Evolutionary conservation across 371 early-diverging fungal species (phyloP).

Genomic region (Mortierella sp.): DNA sequence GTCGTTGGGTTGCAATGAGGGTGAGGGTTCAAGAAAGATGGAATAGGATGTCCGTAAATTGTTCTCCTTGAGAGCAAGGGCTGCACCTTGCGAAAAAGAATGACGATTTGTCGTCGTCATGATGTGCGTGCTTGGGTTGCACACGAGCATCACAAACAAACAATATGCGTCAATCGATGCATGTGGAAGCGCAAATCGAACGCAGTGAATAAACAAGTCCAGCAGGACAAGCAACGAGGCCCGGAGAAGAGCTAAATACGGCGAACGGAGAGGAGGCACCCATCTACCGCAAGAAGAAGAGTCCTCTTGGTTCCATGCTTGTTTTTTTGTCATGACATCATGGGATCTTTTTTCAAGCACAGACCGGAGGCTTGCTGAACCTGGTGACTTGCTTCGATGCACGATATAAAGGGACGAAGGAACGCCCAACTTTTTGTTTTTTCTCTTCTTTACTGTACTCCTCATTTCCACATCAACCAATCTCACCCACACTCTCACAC

Average conservation of each 20-base stretch:
- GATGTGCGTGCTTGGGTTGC: no score
- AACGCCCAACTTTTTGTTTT: slow-evolving; percentile 7
- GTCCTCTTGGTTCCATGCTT: no score
- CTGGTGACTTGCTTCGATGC: not conserved
- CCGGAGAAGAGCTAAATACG: no score
- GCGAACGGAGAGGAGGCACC: no score
- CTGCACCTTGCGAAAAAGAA: not conserved
- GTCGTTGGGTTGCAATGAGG: not conserved
- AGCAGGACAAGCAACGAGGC: slow-evolving; percentile 2
- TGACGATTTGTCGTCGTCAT: not conserved
- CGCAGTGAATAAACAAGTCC: not conserved
- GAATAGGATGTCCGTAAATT: not conserved
- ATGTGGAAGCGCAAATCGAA: not conserved
- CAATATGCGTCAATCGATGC: not conserved
- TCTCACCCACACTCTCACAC: slow-evolving; percentile 78
- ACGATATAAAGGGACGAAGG: not conserved
- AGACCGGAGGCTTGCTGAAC: not conserved
- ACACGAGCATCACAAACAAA: not conserved
- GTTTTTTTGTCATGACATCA: slow-evolving; percentile 2
- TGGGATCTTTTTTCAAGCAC: not conserved
- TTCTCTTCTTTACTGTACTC: slow-evolving; percentile 28
- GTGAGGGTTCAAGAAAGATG: not conserved
- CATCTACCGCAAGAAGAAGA: no score
- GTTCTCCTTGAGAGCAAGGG: not conserved
- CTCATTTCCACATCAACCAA: slow-evolving; percentile 46